These are phyloP conservation scores for Ganoderma meredithae DNA, from an alignment of 1,284 basidiomycete genomes.

Conservation along the genomic window DNA sequence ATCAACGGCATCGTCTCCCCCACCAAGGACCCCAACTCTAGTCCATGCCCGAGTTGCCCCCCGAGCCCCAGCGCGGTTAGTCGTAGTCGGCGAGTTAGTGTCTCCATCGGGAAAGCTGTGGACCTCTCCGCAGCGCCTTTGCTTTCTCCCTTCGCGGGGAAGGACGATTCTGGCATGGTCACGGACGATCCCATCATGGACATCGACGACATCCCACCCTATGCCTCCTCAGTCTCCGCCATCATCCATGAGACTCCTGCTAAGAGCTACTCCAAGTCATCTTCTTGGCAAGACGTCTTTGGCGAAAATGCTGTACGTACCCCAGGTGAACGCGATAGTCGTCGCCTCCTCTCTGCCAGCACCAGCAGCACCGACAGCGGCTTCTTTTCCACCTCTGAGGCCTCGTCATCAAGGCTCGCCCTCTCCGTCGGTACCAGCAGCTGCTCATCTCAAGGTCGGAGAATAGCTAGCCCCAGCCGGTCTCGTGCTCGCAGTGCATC, in stretches of 20 bases:
- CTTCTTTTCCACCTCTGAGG: background rate
- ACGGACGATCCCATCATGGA: conserved; percentile 14
- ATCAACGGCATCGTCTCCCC: conserved; percentile 20
- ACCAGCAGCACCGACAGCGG: conserved; percentile 14
- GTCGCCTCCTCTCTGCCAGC: conserved; percentile 10
- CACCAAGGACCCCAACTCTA: conserved; percentile 10
- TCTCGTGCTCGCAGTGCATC: conserved; percentile 21
- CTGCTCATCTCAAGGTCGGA: background rate
- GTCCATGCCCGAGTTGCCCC: conserved; percentile 16
- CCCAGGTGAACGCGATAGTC: background rate
- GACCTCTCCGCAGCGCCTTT: background rate
- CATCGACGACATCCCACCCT: conserved; percentile 3
- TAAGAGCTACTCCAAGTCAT: background rate
- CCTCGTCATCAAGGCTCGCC: background rate
- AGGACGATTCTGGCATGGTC: background rate
- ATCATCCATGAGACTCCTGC: conserved; percentile 4
- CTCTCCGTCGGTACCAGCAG: background rate
- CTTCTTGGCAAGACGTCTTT: conserved; percentile 16
- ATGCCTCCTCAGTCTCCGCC: background rate
- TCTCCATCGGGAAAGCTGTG: background rate
- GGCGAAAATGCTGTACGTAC: background rate
- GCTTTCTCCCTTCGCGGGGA: conserved; percentile 2
- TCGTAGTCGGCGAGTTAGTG: conserved; percentile 5
- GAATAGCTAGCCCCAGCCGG: conserved; percentile 22
- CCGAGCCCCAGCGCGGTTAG: conserved; percentile 10